Base-by-base conservation (phyloP, 2,329 filamentous ascomycete species). In the Botrytis paeoniae region DNA sequence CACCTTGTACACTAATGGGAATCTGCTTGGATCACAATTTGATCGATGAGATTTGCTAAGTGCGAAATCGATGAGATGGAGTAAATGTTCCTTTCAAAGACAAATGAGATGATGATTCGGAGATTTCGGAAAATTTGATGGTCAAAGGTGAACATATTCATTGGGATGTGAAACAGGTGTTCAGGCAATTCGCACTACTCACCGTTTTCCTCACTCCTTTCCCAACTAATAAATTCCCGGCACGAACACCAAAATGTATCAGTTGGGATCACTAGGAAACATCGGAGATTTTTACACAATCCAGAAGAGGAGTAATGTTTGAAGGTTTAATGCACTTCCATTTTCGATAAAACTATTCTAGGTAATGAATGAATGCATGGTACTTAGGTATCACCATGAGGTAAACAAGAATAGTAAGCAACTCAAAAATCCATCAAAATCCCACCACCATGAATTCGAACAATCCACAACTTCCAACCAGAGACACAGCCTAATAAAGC, bases 401-500 rank as follows among this genome's bases (percentile, higher is more conserved):
- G 72, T 79, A 79, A 39, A 68, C 25, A 48, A 68, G 75, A 78
- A 37, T 60, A n/a, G 51, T 71, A 75, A 39, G 69, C 66, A 54
- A 51, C 35, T 29, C 57, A 54, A 68, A n/a, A 41, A 51, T 22
- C 29, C 35, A 63, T 48, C 29, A 25, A 70, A 72, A 69, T 12
- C 59, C 35, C 14, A 69, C 29, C 68, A 65, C 29, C 68, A 54
- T 45, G 9, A 48, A 25, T 37, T 22, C 35, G 54, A 41, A 29
- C 29, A 8, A 37, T 35, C 54, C 51, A 66, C 63, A 41, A 66
- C 25, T 37, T 32, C 35, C n/a, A 9, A 54, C 29, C 37, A 39
- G 32, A 60, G 39, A 35, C 43, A 14, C 4, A 62, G 71, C 69
- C 83, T 88, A 93, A 82, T 98, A 95, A 76, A 98, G 89, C 90